Evolutionary conservation across 352 stramenopile genomes (phyloP).

Genomic region (Phytophthora vignae): DNA sequence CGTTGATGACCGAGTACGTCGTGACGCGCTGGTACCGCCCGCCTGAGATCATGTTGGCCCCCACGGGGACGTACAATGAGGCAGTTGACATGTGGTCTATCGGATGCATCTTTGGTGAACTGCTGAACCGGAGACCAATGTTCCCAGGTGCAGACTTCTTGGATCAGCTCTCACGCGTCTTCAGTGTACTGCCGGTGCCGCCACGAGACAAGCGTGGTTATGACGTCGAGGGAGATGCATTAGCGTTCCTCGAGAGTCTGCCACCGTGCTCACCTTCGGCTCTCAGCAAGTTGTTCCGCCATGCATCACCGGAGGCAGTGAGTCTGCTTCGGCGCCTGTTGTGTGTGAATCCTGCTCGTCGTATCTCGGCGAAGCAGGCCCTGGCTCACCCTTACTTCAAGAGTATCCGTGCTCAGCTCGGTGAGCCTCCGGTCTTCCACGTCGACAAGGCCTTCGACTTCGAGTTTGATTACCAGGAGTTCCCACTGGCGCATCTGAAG

Average conservation of each 20-base stretch:
- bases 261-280: slow-evolving; percentile 76
- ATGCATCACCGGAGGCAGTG: slow-evolving; percentile 72
- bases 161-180: slow-evolving; percentile 82
- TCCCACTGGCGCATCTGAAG: slow-evolving; percentile 62
- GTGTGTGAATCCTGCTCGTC: slow-evolving; percentile 91
- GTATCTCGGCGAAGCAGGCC: slow-evolving; percentile 89
- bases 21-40: slow-evolving; percentile 87
- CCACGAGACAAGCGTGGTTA: slow-evolving; percentile 81
- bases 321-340: slow-evolving; percentile 74
- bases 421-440: slow-evolving; percentile 71
- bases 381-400: slow-evolving; percentile 94
- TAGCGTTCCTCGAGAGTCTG: slow-evolving; percentile 81
- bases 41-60: slow-evolving; percentile 88
- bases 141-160: slow-evolving; percentile 85
- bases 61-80: slow-evolving; percentile 79
- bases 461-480: slow-evolving; percentile 84
- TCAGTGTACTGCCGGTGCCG: slow-evolving; percentile 74
- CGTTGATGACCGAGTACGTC: slow-evolving; percentile 88
- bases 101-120: slow-evolving; percentile 95
- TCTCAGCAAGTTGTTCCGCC: slow-evolving; percentile 73
- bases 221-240: slow-evolving; percentile 73
- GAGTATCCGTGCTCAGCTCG: slow-evolving; percentile 70
- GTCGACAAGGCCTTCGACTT: slow-evolving; percentile 82
- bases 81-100: slow-evolving; percentile 91
- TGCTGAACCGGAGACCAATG: slow-evolving; percentile 81